Evolutionary conservation across 345 rosid genomes (phyloP).

Genomic region (Heritiera fomes): DNA sequence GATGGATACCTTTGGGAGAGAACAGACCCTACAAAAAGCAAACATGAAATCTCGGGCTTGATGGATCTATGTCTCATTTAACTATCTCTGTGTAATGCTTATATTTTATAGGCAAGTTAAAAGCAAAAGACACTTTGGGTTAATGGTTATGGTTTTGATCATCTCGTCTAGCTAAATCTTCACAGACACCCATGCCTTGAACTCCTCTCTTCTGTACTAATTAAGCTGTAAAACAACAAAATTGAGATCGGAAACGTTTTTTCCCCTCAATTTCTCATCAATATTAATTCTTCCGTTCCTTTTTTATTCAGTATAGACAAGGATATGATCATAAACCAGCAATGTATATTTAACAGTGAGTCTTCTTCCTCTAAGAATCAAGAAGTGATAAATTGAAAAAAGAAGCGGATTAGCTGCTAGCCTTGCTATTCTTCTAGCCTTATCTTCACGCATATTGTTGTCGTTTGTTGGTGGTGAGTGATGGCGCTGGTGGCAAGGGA

Average conservation of each 20-base stretch:
- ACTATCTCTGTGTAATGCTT: not conserved
- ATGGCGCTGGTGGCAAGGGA: not conserved
- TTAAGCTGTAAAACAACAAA: not conserved
- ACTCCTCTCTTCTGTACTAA: not conserved
- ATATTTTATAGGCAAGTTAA: constrained; percentile 21
- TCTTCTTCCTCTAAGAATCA: constrained; percentile 1
- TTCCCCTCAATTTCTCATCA: not conserved
- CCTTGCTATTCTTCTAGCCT: constrained; percentile 7
- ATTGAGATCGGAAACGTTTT: not conserved
- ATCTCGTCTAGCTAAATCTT: not conserved
- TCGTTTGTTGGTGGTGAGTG: not conserved
- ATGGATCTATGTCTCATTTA: constrained; percentile 13
- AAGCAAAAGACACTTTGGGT: not conserved
- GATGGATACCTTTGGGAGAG: constrained; percentile 1
- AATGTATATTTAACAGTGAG: constrained; percentile 8
- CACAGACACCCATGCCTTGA: not conserved
- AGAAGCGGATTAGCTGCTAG: constrained; percentile 7
- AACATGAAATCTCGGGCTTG: constrained; percentile 23
- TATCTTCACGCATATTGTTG: not conserved
- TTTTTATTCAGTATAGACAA: constrained; percentile 9
- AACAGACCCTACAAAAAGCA: constrained; percentile 27
- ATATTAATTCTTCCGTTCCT: not conserved
- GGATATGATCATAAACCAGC: constrained; percentile 6
- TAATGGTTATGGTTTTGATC: not conserved
- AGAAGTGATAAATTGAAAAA: not conserved